These are phyloP conservation scores for Casaregolazyma suthepensis DNA, from an alignment of 1,139 yeast genomes.

Conservation along the genomic window DNA sequence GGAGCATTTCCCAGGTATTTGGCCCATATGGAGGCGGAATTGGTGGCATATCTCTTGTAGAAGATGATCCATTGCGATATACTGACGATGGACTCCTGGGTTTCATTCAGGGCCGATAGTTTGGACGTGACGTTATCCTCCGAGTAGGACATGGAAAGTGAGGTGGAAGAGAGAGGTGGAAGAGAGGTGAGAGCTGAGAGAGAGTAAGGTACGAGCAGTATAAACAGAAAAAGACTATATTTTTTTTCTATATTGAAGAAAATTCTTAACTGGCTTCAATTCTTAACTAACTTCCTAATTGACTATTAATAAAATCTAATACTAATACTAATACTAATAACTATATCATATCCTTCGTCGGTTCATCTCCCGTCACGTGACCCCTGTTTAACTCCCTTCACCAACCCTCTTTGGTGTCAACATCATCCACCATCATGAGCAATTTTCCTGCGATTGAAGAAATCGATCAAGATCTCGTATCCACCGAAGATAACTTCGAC, in stretches of 20 bases:
- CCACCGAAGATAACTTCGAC: constrained; percentile 22
- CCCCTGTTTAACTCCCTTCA: not conserved
- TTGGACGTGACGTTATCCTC: constrained; percentile 50
- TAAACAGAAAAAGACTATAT: no score
- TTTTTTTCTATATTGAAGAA: no score
- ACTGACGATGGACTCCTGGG: constrained; percentile 78
- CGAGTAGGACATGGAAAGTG: constrained; percentile 51
- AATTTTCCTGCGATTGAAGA: constrained; percentile 79
- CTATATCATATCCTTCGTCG: not conserved
- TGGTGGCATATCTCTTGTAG: constrained; percentile 60
- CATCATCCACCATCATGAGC: constrained; percentile 35
- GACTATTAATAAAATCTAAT: not conserved
- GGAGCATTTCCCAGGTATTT: constrained; percentile 37
- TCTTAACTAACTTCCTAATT: no score
- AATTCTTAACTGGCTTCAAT: no score
- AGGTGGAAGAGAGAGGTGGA: not conserved
- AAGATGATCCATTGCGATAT: constrained; percentile 80
- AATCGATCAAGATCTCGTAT: constrained; percentile 31
- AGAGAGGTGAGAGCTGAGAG: not conserved
- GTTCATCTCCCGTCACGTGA: not conserved
- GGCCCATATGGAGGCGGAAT: constrained; percentile 61
- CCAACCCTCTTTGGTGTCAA: not conserved
- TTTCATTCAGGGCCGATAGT: constrained; percentile 58
- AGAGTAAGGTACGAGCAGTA: not conserved
- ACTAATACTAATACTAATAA: no score